Conservation (phyloP, 352 stramenopile species). For the Phytophthora cactorum region DNA sequence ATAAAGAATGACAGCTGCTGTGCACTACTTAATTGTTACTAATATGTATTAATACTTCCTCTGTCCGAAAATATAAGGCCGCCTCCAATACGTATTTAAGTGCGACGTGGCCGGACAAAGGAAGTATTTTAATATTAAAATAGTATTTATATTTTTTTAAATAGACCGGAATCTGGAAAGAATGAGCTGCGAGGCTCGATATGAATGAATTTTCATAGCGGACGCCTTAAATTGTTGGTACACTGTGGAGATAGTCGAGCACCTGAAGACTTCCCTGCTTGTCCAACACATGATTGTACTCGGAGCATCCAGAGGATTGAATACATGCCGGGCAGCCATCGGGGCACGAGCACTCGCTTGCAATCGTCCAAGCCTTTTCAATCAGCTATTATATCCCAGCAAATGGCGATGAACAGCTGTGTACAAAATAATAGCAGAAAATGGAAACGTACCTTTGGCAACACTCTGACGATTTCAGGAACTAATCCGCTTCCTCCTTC, state of each 20-base stretch:
- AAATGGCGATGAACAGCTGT: neutral
- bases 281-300: slow-evolving; percentile 92
- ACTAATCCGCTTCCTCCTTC: slow-evolving; percentile 90
- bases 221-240: neutral
- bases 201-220: too few species aligned
- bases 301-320: slow-evolving; percentile 82
- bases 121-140: too few species aligned
- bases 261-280: slow-evolving; percentile 81
- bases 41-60: too few species aligned
- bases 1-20: too few species aligned
- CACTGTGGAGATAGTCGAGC: slow-evolving; percentile 54
- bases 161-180: too few species aligned
- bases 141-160: too few species aligned
- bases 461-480: slow-evolving; percentile 68
- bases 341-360: slow-evolving; percentile 75
- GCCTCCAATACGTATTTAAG: too few species aligned
- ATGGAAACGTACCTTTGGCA: slow-evolving; percentile 53
- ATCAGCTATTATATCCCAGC: slow-evolving; percentile 39
- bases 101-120: too few species aligned
- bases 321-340: slow-evolving; percentile 90
- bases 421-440: neutral
- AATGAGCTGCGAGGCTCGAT: too few species aligned
- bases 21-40: too few species aligned
- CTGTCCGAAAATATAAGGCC: too few species aligned
- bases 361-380: slow-evolving; percentile 66